Conservation (phyloP, 768 basidiomycete species). For the Rhodotorula graminis region DNA sequence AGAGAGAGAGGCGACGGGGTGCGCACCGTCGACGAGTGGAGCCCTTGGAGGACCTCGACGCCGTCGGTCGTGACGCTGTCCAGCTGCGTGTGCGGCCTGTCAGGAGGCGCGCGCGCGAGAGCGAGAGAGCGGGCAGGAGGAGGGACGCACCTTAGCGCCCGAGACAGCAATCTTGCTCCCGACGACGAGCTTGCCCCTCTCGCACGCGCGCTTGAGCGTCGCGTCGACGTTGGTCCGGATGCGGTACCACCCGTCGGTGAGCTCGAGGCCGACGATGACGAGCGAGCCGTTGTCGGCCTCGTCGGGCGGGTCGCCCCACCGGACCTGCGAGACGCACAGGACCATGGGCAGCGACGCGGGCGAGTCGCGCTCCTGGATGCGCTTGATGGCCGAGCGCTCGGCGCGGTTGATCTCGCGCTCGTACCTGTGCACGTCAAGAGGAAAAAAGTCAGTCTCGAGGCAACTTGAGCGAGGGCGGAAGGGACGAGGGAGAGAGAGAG, state of each 20-base stretch:
- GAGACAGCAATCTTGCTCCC: constrained; percentile 79
- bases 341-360: constrained; percentile 74
- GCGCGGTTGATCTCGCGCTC: constrained; percentile 76
- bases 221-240: constrained; percentile 71
- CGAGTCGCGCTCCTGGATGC: constrained; percentile 77
- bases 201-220: constrained; percentile 65
- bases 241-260: constrained; percentile 98
- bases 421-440: constrained; percentile 57
- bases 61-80: constrained; percentile 65
- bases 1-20: not conserved
- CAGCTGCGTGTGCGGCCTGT: constrained; percentile 52
- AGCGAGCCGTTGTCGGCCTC: constrained; percentile 43
- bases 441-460: no score
- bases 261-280: constrained; percentile 62
- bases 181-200: constrained; percentile 61
- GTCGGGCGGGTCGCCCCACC: constrained; percentile 51
- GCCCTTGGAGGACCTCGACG: constrained; percentile 74
- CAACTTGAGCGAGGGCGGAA: no score
- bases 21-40: constrained; percentile 47
- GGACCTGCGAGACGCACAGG: constrained; percentile 72
- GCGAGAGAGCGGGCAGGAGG: no score
- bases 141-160: constrained; percentile 64
- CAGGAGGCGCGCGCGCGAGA: not conserved
- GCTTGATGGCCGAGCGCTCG: constrained; percentile 71
- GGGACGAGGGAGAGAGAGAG: not conserved